Base-by-base conservation (phyloP, 805 yeast species). In the Kurtzmaniella cleridarum region DNA sequence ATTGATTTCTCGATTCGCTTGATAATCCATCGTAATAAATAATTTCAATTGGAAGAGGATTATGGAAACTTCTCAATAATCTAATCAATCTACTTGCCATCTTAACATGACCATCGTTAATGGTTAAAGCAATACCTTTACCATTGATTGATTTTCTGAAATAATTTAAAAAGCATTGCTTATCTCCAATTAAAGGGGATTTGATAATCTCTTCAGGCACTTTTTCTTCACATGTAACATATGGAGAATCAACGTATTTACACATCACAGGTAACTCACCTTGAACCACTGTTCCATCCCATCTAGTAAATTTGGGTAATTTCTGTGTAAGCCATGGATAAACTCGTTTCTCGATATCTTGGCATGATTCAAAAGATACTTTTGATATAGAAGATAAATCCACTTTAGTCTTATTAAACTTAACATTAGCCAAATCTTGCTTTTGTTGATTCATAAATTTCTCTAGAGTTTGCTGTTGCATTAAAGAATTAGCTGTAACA, bases 41-140 rank as follows among this genome's bases (percentile, higher is more conserved):
- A 5, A 64, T 47, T 42, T 64, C 55, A 27, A 64, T 60, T 3
- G 69, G 71, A 11, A 63, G 49, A 7, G 35, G 39, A 37, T 63
- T 64, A 5, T 49, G 48, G 34, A 60, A 41, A 11, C 52, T 53
- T 8, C 65, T 50, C 27, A 64, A 52, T 7, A 60, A 32, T 29
- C 53, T 55, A 14, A 64, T 46, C 13, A 64, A 45, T 28, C 59
- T 34, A 1, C 55, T 30, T 3, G 50, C 38, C 32, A 45, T 45
- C 10, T 54, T 50, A 2, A 60, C 40, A 41, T 58, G 64, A 1
- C 30, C 34, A 39, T 64, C 64, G 1, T 51, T 40, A 10, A 63
- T 45, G 2, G 67, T 58, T 40, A 64, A 34, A 2, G 60, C 70
- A 30, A 64, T 52, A 6, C 70, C 70, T 34, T 41, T 51, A 0